phyloP scores from a whole-genome alignment of 306 rosid genomes.

The Cicer cuneatum region DNA sequence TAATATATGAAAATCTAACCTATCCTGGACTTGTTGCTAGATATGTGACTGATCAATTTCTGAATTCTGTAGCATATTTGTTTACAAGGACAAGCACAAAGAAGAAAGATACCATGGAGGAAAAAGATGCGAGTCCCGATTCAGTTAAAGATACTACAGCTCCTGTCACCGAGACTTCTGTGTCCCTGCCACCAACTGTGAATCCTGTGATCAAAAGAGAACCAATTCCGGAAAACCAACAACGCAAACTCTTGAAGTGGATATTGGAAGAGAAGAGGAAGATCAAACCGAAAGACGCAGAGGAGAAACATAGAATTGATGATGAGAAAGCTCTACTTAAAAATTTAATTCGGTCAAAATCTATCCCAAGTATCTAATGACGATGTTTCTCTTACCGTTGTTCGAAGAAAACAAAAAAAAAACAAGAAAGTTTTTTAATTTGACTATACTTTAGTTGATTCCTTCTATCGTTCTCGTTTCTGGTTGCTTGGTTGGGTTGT shows the following conservation, averaged over 20 bases:
- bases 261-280: slow-evolving; percentile 92
- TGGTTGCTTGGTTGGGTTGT: slow-evolving; percentile 39
- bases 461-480: slow-evolving; percentile 29
- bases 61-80: slow-evolving; percentile 68
- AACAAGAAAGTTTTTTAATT: neutral
- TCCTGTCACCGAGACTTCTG: slow-evolving; percentile 48
- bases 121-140: slow-evolving; percentile 46
- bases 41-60: slow-evolving; percentile 45
- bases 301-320: slow-evolving; percentile 76
- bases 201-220: slow-evolving; percentile 60
- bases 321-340: slow-evolving; percentile 94
- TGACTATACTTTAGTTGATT: slow-evolving; percentile 21
- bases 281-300: slow-evolving; percentile 69
- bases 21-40: slow-evolving; percentile 37
- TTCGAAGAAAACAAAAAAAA: neutral
- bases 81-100: slow-evolving; percentile 76
- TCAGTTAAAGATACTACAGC: slow-evolving; percentile 54
- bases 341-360: slow-evolving; percentile 73
- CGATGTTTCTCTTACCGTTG: slow-evolving; percentile 18
- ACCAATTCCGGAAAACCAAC: slow-evolving; percentile 78
- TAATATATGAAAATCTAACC: slow-evolving; percentile 9
- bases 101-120: slow-evolving; percentile 63
- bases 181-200: slow-evolving; percentile 44
- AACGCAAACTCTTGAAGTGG: slow-evolving; percentile 84
- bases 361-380: slow-evolving; percentile 65